These are phyloP conservation scores for Calocybe gambosa DNA, from an alignment of 1,284 basidiomycete genomes.

Conservation along the genomic window DNA sequence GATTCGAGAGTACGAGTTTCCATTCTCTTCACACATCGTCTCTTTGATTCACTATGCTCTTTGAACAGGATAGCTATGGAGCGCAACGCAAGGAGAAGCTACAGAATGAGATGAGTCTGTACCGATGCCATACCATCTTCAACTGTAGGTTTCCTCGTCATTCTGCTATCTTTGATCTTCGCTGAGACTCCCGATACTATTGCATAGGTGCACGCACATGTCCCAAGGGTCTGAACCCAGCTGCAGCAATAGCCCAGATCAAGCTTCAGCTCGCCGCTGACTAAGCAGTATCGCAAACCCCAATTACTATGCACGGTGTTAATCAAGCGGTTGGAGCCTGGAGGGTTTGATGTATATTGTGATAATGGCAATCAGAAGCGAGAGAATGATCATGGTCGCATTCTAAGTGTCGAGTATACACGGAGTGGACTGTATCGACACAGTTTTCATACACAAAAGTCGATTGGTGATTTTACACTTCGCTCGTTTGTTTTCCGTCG, in stretches of 20 bases:
- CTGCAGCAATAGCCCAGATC: conserved; percentile 81
- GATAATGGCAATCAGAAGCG: too few relatives aligned
- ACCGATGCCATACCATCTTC: conserved; percentile 94
- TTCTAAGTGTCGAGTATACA: too few relatives aligned
- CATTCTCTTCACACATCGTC: not conserved
- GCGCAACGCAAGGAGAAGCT: conserved; percentile 86
- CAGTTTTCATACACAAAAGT: too few relatives aligned
- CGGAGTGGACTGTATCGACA: too few relatives aligned
- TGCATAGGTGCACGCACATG: conserved; percentile 76
- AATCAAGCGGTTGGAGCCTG: too few relatives aligned
- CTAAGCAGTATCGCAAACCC: conserved; percentile 21
- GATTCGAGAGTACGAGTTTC: conserved; percentile 74
- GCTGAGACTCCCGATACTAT: not conserved
- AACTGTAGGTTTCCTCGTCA: conserved; percentile 57
- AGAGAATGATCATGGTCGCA: too few relatives aligned
- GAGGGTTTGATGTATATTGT: too few relatives aligned
- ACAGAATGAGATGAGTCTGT: conserved; percentile 93
- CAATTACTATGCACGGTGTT: too few relatives aligned
- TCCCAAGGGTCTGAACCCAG: conserved; percentile 94
- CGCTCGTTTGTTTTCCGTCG: too few relatives aligned
- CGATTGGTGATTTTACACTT: too few relatives aligned
- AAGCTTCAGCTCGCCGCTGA: conserved; percentile 84
- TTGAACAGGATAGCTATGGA: conserved; percentile 66
- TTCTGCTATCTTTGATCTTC: not conserved
- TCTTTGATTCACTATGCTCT: not conserved